Percentiles rank a stretch among this genome's conserved stretches.
phyloP scores from a whole-genome alignment of 2,329 filamentous ascomycete genomes.

The Trichoderma citrinoviride region DNA sequence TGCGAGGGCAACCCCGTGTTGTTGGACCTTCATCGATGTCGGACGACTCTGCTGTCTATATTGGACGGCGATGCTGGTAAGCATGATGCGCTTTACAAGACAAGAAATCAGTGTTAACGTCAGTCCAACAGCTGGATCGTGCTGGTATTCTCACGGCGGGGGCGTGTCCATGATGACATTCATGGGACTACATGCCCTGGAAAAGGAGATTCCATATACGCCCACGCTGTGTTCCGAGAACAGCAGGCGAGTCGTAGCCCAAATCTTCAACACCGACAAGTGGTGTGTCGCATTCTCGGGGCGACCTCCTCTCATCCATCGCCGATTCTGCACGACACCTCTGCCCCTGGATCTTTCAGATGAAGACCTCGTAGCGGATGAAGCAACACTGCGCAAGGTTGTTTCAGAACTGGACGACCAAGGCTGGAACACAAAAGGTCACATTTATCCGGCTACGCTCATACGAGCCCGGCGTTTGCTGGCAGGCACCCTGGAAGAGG shows the following conservation, averaged over 20 bases:
- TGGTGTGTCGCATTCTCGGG: slow-evolving; percentile 51
- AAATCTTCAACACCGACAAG: slow-evolving; percentile 48
- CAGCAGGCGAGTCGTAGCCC: slow-evolving; percentile 33
- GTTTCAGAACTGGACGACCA: slow-evolving; percentile 41
- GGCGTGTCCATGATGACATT: slow-evolving; percentile 38
- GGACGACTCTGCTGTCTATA: slow-evolving; percentile 37
- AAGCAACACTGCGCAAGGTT: slow-evolving; percentile 27
- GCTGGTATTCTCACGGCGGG: slow-evolving; percentile 40
- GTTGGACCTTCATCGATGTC: slow-evolving; percentile 37
- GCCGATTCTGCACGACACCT: slow-evolving; percentile 53
- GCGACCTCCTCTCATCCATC: slow-evolving; percentile 50
- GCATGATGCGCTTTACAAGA: neutral
- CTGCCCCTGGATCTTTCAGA: slow-evolving; percentile 55
- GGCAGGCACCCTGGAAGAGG: slow-evolving; percentile 53
- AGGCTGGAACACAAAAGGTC: slow-evolving; percentile 51
- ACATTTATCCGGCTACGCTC: slow-evolving; percentile 45
- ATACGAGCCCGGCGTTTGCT: slow-evolving; percentile 48
- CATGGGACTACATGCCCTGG: slow-evolving; percentile 35
- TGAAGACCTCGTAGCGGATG: slow-evolving; percentile 45
- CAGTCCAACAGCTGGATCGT: slow-evolving; percentile 22
- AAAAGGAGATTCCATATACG: slow-evolving; percentile 28
- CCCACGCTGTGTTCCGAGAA: slow-evolving; percentile 38
- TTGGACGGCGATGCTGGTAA: slow-evolving; percentile 41
- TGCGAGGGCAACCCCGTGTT: slow-evolving; percentile 37
- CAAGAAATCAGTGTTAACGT: neutral